Conservation (phyloP, 768 basidiomycete genomes). For the Mycena amicta region DNA sequence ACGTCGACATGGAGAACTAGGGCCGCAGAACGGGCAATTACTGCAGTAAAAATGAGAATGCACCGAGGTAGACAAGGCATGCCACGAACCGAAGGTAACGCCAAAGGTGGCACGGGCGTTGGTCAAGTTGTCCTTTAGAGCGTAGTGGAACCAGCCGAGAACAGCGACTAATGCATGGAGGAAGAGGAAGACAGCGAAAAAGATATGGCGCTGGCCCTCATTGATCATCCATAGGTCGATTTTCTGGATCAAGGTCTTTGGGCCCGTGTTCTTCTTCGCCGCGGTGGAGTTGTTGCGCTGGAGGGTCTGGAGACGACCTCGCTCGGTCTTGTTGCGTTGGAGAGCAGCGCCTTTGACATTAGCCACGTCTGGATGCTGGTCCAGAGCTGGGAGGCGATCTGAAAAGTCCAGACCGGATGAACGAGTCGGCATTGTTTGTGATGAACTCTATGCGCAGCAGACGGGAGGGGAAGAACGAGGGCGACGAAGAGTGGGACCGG, state of each 20-base stretch:
- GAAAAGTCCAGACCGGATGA: conserved; percentile 53
- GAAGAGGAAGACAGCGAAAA: conserved; percentile 63
- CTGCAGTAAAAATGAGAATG: conserved; percentile 37
- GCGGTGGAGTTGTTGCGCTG: conserved; percentile 38
- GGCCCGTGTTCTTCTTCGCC: conserved; percentile 36
- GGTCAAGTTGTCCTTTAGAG: conserved; percentile 60
- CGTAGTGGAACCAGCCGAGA: conserved; percentile 60
- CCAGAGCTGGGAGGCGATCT: conserved; percentile 40
- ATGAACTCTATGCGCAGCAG: conserved; percentile 9
- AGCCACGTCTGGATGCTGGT: conserved; percentile 28
- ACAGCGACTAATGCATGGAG: conserved; percentile 60
- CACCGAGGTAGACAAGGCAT: neutral
- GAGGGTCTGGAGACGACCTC: conserved; percentile 62
- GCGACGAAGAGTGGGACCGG: conserved; percentile 16
- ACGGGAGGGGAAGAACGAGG: conserved; percentile 8
- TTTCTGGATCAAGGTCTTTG: conserved; percentile 29
- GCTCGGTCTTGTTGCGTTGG: conserved; percentile 67
- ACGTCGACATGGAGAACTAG: conserved; percentile 91
- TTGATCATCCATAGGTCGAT: conserved; percentile 67
- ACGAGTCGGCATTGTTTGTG: conserved; percentile 23
- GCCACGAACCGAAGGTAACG: conserved; percentile 51
- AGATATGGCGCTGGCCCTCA: conserved; percentile 62
- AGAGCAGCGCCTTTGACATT: conserved; percentile 38
- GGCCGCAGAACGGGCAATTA: conserved; percentile 85
- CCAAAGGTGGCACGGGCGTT: conserved; percentile 58